Conservation (phyloP, 805 yeast species). For the Wickerhamomyces strasburgensis region DNA sequence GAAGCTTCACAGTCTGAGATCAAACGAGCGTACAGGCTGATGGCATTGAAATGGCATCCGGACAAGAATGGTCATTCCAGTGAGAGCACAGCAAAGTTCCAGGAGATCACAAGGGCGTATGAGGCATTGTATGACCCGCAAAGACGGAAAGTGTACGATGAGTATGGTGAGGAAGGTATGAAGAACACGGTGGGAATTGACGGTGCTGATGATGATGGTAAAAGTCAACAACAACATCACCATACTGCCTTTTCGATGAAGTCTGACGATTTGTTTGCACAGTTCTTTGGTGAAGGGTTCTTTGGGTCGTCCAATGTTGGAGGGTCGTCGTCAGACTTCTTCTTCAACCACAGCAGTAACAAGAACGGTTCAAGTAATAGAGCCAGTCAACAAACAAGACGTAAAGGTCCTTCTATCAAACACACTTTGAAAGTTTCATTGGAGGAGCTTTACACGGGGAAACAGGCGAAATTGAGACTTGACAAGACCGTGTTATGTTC, state of each 20-base stretch:
- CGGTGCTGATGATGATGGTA: not conserved
- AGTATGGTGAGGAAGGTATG: slow-evolving; percentile 87
- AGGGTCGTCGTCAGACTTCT: too few relatives aligned
- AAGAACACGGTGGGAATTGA: slow-evolving; percentile 48
- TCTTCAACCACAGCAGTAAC: too few relatives aligned
- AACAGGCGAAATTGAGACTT: slow-evolving; percentile 47
- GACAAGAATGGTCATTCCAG: slow-evolving; percentile 69
- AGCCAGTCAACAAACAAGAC: slow-evolving; percentile 13
- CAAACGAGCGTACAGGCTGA: slow-evolving; percentile 49
- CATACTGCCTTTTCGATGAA: slow-evolving; percentile 9
- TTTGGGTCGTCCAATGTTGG: slow-evolving; percentile 5
- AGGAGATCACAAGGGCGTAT: slow-evolving; percentile 81
- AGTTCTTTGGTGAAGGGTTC: slow-evolving; percentile 28
- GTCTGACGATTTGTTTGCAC: slow-evolving; percentile 28
- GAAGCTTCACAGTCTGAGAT: slow-evolving; percentile 43
- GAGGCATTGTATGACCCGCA: slow-evolving; percentile 78
- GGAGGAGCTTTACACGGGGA: slow-evolving; percentile 56
- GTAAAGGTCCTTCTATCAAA: slow-evolving; percentile 49
- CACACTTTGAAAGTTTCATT: slow-evolving; percentile 50
- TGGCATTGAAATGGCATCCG: slow-evolving; percentile 75
- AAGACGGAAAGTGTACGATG: slow-evolving; percentile 83
- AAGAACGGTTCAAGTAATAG: too few relatives aligned
- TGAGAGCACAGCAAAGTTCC: slow-evolving; percentile 92
- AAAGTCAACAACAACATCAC: not conserved
- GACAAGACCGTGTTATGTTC: slow-evolving; percentile 46